Evolutionary conservation across 202 grass and related monocot species (phyloP), one percentile per base, ranked within the genome.

Genomic region (Setaria italica): DNA sequence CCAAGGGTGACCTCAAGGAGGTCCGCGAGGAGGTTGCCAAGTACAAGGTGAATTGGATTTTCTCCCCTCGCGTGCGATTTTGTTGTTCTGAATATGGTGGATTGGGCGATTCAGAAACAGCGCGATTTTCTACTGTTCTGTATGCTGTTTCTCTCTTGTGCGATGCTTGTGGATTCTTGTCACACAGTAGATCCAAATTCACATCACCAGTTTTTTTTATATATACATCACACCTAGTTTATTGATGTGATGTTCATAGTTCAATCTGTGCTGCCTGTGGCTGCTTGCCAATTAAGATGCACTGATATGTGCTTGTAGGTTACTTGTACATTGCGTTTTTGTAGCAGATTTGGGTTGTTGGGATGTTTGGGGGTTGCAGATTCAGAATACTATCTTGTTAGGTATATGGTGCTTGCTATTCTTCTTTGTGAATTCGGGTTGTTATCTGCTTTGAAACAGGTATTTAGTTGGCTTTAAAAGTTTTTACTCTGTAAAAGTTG

Each of bases 1-100:
- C 94, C 54, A 97, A 97, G 81, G 92, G 94, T 20, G 92, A 97
- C 82, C 87, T 97, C 74, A 97, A 97, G 90, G 94, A 97, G 75
- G 92, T 97, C 47, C 91, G 90, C 32, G 94, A 97, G 88, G 94
- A 94, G 81, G 90, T 97, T 21, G 77, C 88, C 69, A 97, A 97
- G 73, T 97, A 97, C 90, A 97, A 97, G 94, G 94, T 92, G 55
- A 21, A 41, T 19, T 72, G 3, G 30, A 15, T 65, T 59, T 46
- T 9, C 9, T 10, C 8, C 7, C 1, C 39, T 41, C 39, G 39
- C 39, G 39, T 41, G 39, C 53, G 14, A 1, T 47, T 29, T 70
- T 25, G 19, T 41, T 70, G 39, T 25, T 60, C 9, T 60, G 57
- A 60, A 60, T 25, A 2, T 59, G 19, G n/a, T 20, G 16, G 32